Base-by-base conservation (phyloP, 2,329 filamentous ascomycete genomes). In the Elsinoe necatrix region DNA sequence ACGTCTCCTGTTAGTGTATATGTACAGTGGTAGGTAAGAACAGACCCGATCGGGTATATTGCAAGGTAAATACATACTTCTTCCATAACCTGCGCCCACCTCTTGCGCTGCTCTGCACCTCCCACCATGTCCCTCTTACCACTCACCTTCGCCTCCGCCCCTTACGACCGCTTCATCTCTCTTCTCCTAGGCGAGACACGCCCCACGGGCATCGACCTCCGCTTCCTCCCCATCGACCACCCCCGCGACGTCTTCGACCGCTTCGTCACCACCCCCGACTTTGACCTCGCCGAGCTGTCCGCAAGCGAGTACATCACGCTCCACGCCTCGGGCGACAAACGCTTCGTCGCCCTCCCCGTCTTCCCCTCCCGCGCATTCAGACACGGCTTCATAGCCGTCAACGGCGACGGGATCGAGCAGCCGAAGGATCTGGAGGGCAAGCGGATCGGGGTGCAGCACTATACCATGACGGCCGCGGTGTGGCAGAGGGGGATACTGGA, bases 401-500 rank as follows among this genome's bases (percentile, higher is more conserved):
- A 72, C 55, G 62, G 57, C 7, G 58, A 65, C 48, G 61, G 57
- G 27, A 58, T 71, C 51, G 65, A 64, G 55, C 61, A 60, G 21
- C 67, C 68, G 3, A 57, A 55, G 11, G 69, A 71, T 58, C 60
- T 70, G 7, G 66, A 66, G 23, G 68, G 68, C 16, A 70, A 69
- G 58, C 63, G 59, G 16, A 65, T 72, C 39, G 69, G 70, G 8
- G 67, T 72, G 0, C 69, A 68, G 59, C 59, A 68, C 16, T 71
- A 72, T 60, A 71, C 69, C 18, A 70, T 71, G 69, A 71, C 70
- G 2, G 70, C 70, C 8, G 69, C 68, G 0, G 70, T 72, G 6
- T 72, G 67, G 67, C 66, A 68, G 8, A 60, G 69, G 20, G 65
- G 65, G 4, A 27, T 71, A 11, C 60, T 72, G 9, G 56, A 70